Evolutionary conservation across 2,329 filamentous ascomycete species (phyloP).

Genomic region (Fusarium burgessii): DNA sequence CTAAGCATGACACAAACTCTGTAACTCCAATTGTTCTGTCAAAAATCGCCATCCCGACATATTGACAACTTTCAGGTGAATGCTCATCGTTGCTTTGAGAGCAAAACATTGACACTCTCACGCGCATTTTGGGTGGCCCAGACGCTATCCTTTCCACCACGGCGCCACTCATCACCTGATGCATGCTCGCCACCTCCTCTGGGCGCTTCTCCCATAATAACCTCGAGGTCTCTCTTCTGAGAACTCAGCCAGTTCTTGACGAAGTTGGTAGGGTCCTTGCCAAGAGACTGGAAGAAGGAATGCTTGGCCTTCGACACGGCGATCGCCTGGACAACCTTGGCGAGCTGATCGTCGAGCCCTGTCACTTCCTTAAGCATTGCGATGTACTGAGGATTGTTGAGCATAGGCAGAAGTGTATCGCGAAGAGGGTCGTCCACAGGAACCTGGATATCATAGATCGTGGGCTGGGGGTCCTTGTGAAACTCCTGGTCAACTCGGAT

Average conservation of each 20-base stretch:
- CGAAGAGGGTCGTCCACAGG: conserved; percentile 85
- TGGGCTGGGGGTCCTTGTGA: conserved; percentile 79
- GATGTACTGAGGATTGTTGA: conserved; percentile 77
- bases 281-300: conserved; percentile 83
- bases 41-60: conserved; percentile 5
- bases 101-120: conserved; percentile 72
- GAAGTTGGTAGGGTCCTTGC: conserved; percentile 85
- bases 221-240: conserved; percentile 90
- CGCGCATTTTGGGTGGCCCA: conserved; percentile 70
- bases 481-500: conserved; percentile 92
- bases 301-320: conserved; percentile 90
- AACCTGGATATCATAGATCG: conserved; percentile 91
- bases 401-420: conserved; percentile 71
- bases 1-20: conserved; percentile 39
- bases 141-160: conserved; percentile 65
- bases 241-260: conserved; percentile 89
- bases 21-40: conserved; percentile 36
- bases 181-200: conserved; percentile 69
- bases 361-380: conserved; percentile 81
- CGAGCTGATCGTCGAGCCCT: conserved; percentile 85
- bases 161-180: conserved; percentile 76
- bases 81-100: conserved; percentile 62
- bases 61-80: neutral
- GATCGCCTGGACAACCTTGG: conserved; percentile 84
- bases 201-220: conserved; percentile 84